phyloP scores from a whole-genome alignment of 345 rosid genomes.

The Citrus sp. region DNA sequence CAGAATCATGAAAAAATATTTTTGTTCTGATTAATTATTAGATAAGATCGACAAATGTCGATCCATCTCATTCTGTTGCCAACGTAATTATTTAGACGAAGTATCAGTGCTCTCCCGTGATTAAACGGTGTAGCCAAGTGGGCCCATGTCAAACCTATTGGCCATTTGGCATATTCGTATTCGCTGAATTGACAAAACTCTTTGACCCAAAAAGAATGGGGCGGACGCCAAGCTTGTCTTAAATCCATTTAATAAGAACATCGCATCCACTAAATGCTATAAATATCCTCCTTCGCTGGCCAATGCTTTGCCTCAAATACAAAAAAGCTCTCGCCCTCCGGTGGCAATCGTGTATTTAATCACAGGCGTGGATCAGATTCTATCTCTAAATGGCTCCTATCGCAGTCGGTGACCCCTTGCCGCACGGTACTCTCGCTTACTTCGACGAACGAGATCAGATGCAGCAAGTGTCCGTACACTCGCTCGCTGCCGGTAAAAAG shows the following conservation, averaged over 20 bases:
- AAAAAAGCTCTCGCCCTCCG: too few relatives aligned
- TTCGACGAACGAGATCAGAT: conserved; percentile 88
- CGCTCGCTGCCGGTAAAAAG: conserved; percentile 86
- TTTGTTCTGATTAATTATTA: too few relatives aligned
- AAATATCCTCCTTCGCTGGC: background rate
- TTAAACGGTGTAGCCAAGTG: too few relatives aligned
- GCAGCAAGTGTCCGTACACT: conserved; percentile 69
- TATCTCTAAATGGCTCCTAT: conserved; percentile 71
- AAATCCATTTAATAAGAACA: background rate
- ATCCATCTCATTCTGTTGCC: too few relatives aligned
- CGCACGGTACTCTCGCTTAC: conserved; percentile 77
- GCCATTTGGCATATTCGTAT: background rate
- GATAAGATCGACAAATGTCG: too few relatives aligned
- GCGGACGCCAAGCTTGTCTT: conserved; percentile 14
- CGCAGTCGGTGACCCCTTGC: conserved; percentile 61
- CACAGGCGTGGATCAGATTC: background rate
- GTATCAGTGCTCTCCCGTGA: too few relatives aligned
- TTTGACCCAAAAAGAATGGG: background rate
- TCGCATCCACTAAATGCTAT: background rate
- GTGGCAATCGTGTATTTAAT: too few relatives aligned
- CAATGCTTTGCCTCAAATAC: too few relatives aligned
- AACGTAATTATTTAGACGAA: too few relatives aligned
- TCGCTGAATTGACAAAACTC: background rate
- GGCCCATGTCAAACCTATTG: background rate
- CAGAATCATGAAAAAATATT: too few relatives aligned